Evolutionary conservation across 352 stramenopile species (phyloP), one percentile per base, ranked within the genome.

Genomic region (Pythium insidiosum): DNA sequence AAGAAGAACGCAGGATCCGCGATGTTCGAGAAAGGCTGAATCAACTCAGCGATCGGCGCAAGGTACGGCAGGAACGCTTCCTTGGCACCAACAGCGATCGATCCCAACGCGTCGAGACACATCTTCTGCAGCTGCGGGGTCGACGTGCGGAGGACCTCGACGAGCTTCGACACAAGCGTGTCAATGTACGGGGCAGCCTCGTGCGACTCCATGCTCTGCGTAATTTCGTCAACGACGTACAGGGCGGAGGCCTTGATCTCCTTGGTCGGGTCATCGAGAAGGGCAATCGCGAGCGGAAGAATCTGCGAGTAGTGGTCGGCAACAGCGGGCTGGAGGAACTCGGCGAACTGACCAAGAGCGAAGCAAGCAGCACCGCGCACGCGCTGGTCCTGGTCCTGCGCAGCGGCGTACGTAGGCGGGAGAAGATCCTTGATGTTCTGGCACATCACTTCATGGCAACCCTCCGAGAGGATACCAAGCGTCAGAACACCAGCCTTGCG

Each of bases 221-320:
- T 98, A 64, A 99, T 99, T 70, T 98, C 97, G 69, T 99, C 96
- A 34, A 99, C 76, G 11, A 99, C 95, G 59, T 99, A 99, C 51
- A 97, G 94, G 30, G 88, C 95, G 10, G 95, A 97, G 6, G 91
- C 94, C 69, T 98, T 94, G 50, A 98, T 96, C 19, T 88, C 85
- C 51, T 96, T 84, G 25, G 72, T 90, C 30, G 61, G 65, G 65
- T 99, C 95, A 49, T 99, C 94, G 10, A 99, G 66, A 5, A 98
- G 66, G 16, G 73, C 58, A 44, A 99, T 97, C 33, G 96, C 93
- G 54, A 98, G 95, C 0, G 95, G 96, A 21, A 99, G 59, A 59
- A 99, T 98, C 48, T 98, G 77, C 2, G 79, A 75, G 54, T 96
- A 95, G 69, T 98, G 94, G 30, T 89, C 71, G 25, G 96, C 84